Evolutionary conservation across 176 grass and related monocot genomes (phyloP).

Genomic region (Avena insularis): DNA sequence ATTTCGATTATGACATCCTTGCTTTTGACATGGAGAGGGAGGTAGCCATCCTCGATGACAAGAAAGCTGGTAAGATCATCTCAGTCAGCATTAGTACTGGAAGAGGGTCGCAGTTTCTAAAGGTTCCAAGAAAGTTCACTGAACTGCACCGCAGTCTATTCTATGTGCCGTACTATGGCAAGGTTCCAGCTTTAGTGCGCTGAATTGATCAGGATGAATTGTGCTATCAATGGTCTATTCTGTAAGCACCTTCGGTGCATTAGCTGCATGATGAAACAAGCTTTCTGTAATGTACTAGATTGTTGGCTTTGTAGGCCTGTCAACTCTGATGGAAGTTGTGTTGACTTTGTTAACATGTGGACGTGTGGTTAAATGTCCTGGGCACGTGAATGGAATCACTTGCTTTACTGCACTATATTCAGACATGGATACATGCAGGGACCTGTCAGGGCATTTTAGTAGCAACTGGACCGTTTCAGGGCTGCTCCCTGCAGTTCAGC

Average conservation of each 20-base stretch:
- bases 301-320: not conserved
- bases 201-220: too few relatives aligned
- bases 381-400: not conserved
- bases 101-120: not conserved
- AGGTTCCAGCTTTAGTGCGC: not conserved
- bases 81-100: conserved; percentile 36
- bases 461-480: too few relatives aligned
- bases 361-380: not conserved
- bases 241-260: not conserved
- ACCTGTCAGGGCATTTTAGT: too few relatives aligned
- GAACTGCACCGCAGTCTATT: not conserved
- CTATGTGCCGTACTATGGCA: not conserved
- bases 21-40: conserved; percentile 26
- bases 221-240: not conserved
- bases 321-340: not conserved
- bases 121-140: conserved; percentile 16
- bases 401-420: not conserved
- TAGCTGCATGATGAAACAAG: too few relatives aligned
- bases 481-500: too few relatives aligned
- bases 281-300: not conserved
- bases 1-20: conserved; percentile 31
- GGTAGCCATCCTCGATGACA: not conserved
- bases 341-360: not conserved
- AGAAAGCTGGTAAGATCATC: conserved; percentile 14
- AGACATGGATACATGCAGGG: not conserved